Evolutionary conservation across 768 basidiomycete genomes (phyloP).

Genomic region (Boletus sp.): DNA sequence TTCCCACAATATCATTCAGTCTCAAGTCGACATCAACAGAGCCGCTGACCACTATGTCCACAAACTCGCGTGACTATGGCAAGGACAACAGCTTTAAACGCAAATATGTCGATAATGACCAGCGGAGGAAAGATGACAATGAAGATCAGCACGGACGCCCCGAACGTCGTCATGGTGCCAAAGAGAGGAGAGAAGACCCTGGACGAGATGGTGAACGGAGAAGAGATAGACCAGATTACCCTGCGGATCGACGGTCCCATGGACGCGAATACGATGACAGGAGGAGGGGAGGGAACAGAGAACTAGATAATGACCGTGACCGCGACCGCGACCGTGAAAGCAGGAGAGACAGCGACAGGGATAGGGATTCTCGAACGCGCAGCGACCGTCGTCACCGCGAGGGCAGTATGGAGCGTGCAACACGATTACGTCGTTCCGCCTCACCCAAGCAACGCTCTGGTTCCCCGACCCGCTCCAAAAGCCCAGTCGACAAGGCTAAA

Average conservation of each 20-base stretch:
- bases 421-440: constrained; percentile 51
- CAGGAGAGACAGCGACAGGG: constrained; percentile 26
- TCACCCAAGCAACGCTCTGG: constrained; percentile 46
- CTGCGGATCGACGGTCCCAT: constrained; percentile 18
- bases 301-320: constrained; percentile 7
- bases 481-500: constrained; percentile 61
- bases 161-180: constrained; percentile 15
- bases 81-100: constrained; percentile 14
- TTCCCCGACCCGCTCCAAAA: constrained; percentile 43
- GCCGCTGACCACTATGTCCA: constrained; percentile 12
- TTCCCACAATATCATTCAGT: constrained; percentile 18
- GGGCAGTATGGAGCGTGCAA: constrained; percentile 32
- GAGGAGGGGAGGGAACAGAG: constrained; percentile 13
- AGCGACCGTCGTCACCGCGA: constrained; percentile 25
- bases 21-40: not conserved
- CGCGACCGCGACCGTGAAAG: constrained; percentile 17
- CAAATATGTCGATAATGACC: constrained; percentile 9
- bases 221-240: constrained; percentile 16
- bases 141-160: constrained; percentile 7
- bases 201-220: constrained; percentile 24
- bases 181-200: constrained; percentile 14
- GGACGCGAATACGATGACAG: constrained; percentile 22
- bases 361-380: constrained; percentile 40
- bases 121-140: constrained; percentile 8
- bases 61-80: constrained; percentile 14